A percentile compares a stretch with the other conserved stretches of the same genome.
Evolutionary conservation across 148 eudicot genomes (phyloP).

Genomic region (Beta vulgaris): DNA sequence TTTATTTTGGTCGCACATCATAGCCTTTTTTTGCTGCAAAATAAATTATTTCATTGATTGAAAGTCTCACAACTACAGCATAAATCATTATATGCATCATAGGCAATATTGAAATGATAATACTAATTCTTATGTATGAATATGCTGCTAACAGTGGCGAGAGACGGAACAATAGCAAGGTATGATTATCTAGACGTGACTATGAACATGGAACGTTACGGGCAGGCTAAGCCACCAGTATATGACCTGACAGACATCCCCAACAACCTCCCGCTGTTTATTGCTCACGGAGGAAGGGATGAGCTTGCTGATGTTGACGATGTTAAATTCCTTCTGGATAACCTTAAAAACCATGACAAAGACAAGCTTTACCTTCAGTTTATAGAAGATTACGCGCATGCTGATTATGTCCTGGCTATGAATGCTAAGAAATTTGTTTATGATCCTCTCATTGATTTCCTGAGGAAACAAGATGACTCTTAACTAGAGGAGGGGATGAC

Average conservation of each 20-base stretch:
- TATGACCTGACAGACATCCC: slow-evolving; percentile 52
- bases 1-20: too few relatives aligned
- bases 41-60: too few relatives aligned
- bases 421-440: slow-evolving; percentile 59
- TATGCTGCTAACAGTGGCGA: slow-evolving; percentile 39
- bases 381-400: slow-evolving; percentile 52
- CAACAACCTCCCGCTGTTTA: slow-evolving; percentile 47
- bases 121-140: neutral
- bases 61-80: too few relatives aligned
- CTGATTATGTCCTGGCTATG: slow-evolving; percentile 55
- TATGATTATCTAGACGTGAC: slow-evolving; percentile 40
- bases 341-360: slow-evolving; percentile 40
- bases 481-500: neutral
- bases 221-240: slow-evolving; percentile 44
- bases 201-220: slow-evolving; percentile 46
- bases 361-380: slow-evolving; percentile 53
- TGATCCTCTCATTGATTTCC: slow-evolving; percentile 53
- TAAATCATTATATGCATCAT: too few relatives aligned
- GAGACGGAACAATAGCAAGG: slow-evolving; percentile 49
- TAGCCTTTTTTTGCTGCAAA: too few relatives aligned
- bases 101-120: neutral
- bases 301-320: slow-evolving; percentile 54
- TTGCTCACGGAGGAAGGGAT: slow-evolving; percentile 58
- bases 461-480: slow-evolving; percentile 31
- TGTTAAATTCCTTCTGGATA: slow-evolving; percentile 44